phyloP scores from a whole-genome alignment of 768 basidiomycete species.

The Gymnopilus dilepis region DNA sequence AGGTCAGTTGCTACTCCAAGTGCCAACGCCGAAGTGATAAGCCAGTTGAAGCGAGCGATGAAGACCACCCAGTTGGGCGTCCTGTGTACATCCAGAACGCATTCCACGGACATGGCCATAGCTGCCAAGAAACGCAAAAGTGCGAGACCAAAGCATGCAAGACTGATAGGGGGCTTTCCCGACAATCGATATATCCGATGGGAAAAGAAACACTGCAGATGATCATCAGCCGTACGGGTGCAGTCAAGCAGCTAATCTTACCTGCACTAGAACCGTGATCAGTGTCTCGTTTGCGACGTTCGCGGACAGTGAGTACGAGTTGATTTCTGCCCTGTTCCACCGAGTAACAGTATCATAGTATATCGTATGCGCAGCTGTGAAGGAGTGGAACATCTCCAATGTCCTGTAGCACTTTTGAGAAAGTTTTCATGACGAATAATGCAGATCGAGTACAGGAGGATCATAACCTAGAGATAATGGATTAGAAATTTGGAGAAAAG shows the following conservation, averaged over 20 bases:
- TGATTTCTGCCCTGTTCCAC: constrained; percentile 11
- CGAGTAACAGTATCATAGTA: constrained; percentile 17
- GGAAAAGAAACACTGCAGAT: constrained; percentile 22
- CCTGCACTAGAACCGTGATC: constrained; percentile 19
- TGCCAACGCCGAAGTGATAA: constrained; percentile 17
- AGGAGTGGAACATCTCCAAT: constrained; percentile 17
- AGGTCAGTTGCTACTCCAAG: constrained; percentile 20
- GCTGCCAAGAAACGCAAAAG: constrained; percentile 20
- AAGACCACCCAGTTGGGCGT: constrained; percentile 24
- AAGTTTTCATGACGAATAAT: too few species aligned
- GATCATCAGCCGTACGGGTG: neutral
- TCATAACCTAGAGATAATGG: constrained; percentile 19
- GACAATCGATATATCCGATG: constrained; percentile 24
- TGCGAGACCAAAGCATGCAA: constrained; percentile 20
- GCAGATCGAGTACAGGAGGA: constrained; percentile 10
- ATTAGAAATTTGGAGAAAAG: too few species aligned
- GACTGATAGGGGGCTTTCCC: constrained; percentile 11
- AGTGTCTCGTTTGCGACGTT: constrained; percentile 15
- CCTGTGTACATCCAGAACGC: constrained; percentile 20
- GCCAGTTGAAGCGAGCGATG: constrained; percentile 17
- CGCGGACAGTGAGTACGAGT: constrained; percentile 14
- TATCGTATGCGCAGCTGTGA: constrained; percentile 11
- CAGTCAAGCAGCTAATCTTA: neutral
- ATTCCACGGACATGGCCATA: constrained; percentile 18
- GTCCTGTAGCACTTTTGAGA: neutral